These are phyloP conservation scores for Pleurotus platypus DNA, from an alignment of 768 basidiomycete genomes.

Conservation along the genomic window DNA sequence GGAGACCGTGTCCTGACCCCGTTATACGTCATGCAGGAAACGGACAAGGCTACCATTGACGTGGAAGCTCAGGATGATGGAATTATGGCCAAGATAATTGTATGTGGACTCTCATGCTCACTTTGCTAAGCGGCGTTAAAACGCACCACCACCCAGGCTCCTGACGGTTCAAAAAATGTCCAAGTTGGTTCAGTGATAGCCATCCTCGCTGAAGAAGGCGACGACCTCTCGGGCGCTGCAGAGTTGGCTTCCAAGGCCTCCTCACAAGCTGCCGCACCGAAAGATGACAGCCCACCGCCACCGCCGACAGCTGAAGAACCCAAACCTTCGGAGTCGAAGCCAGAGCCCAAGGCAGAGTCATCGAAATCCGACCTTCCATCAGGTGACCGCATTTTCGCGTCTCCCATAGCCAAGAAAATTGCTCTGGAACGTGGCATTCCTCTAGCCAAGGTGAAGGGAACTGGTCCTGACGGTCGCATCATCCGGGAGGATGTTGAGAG, in stretches of 20 bases:
- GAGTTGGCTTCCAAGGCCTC: constrained; percentile 66
- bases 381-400: constrained; percentile 89
- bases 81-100: constrained; percentile 93
- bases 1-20: constrained; percentile 6
- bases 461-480: constrained; percentile 93
- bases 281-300: constrained; percentile 36
- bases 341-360: constrained; percentile 30
- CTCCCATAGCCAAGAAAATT: constrained; percentile 95
- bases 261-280: constrained; percentile 36
- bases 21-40: constrained; percentile 63
- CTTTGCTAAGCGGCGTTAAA: neutral
- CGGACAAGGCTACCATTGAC: constrained; percentile 99
- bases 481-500: constrained; percentile 93
- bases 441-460: constrained; percentile 83
- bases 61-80: constrained; percentile 99
- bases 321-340: constrained; percentile 16
- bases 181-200: constrained; percentile 87
- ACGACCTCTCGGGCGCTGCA: constrained; percentile 82
- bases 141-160: constrained; percentile 42
- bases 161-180: constrained; percentile 85
- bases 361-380: constrained; percentile 53
- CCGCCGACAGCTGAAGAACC: constrained; percentile 14
- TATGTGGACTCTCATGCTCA: constrained; percentile 33
- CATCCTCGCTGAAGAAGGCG: constrained; percentile 91
- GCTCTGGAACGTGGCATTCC: constrained; percentile 94